A percentile compares a stretch with the other conserved stretches of the same genome.
Evolutionary conservation across 2,329 filamentous ascomycete genomes (phyloP).

Genomic region (Pseudogymnoascus sp.): DNA sequence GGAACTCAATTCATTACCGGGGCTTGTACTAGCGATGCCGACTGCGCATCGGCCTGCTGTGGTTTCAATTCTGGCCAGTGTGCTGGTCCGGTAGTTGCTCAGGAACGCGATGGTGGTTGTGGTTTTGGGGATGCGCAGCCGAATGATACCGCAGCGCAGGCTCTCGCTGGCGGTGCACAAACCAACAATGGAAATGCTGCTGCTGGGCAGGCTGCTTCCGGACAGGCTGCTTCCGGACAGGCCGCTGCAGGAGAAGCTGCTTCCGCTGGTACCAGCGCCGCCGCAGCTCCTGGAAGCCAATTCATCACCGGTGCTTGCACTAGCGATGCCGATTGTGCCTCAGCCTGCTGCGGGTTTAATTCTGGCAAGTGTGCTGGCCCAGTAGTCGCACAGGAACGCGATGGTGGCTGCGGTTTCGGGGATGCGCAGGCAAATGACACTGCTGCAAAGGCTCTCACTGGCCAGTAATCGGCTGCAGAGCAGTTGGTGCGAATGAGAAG

Average conservation of each 20-base stretch:
- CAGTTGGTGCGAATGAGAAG: background rate
- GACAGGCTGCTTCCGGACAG: too few relatives aligned
- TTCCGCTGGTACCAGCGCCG: background rate
- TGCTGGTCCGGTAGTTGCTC: slow-evolving; percentile 28
- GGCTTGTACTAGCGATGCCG: slow-evolving; percentile 14
- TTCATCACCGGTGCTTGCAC: slow-evolving; percentile 32
- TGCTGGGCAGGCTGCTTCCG: too few relatives aligned
- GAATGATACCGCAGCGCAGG: slow-evolving; percentile 13
- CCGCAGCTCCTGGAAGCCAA: slow-evolving; percentile 22
- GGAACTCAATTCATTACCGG: slow-evolving; percentile 13
- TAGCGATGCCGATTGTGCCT: slow-evolving; percentile 29
- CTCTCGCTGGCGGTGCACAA: slow-evolving; percentile 7
- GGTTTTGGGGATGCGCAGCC: slow-evolving; percentile 23
- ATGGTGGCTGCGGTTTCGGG: slow-evolving; percentile 31
- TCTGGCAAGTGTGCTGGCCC: slow-evolving; percentile 30
- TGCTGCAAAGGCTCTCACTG: slow-evolving; percentile 12
- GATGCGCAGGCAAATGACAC: slow-evolving; percentile 14
- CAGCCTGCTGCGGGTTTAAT: slow-evolving; percentile 28
- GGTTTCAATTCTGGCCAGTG: slow-evolving; percentile 25
- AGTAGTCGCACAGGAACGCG: slow-evolving; percentile 27
- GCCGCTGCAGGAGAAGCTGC: background rate
- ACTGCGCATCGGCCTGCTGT: slow-evolving; percentile 15
- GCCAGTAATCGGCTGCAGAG: background rate
- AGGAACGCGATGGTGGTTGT: slow-evolving; percentile 30
- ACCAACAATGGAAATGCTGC: background rate